Conservation (phyloP, 2,329 filamentous ascomycete species). For the Venturia aucupariae region DNA sequence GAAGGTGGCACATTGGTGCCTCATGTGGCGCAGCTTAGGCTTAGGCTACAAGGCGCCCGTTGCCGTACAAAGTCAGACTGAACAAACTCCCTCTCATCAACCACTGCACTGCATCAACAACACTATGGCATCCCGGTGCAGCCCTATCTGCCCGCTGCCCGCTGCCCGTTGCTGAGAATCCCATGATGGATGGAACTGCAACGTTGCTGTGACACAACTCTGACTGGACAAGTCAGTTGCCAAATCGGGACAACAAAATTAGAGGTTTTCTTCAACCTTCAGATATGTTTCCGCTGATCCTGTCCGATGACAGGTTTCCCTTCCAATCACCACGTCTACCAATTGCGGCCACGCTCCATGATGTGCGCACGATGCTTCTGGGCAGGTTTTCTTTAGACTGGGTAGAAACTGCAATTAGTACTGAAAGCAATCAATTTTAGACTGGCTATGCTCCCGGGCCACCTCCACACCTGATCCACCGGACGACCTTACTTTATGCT, state of each 20-base stretch:
- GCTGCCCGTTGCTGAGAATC: neutral
- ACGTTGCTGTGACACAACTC: slow-evolving; percentile 4
- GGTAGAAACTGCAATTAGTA: neutral
- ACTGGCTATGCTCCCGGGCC: neutral
- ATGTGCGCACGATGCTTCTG: neutral
- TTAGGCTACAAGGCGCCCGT: neutral
- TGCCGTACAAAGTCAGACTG: too few species aligned
- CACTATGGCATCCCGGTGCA: neutral
- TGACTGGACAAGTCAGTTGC: neutral
- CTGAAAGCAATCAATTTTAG: slow-evolving; percentile 8
- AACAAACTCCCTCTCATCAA: too few species aligned
- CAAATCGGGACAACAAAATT: neutral
- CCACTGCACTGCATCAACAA: too few species aligned
- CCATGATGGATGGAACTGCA: neutral
- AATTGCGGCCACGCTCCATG: neutral
- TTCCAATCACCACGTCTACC: neutral
- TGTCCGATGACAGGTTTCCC: neutral
- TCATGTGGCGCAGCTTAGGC: too few species aligned
- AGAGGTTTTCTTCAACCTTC: neutral
- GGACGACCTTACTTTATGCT: neutral
- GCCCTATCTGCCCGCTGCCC: neutral
- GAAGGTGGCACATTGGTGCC: neutral
- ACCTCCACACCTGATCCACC: slow-evolving; percentile 6
- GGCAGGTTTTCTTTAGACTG: neutral
- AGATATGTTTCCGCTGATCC: neutral